Percentiles rank a stretch among this genome's conserved stretches.
These are phyloP conservation scores for Ceratocystiopsis brevicomis DNA, from an alignment of 2,329 filamentous ascomycete genomes.

Conservation along the genomic window DNA sequence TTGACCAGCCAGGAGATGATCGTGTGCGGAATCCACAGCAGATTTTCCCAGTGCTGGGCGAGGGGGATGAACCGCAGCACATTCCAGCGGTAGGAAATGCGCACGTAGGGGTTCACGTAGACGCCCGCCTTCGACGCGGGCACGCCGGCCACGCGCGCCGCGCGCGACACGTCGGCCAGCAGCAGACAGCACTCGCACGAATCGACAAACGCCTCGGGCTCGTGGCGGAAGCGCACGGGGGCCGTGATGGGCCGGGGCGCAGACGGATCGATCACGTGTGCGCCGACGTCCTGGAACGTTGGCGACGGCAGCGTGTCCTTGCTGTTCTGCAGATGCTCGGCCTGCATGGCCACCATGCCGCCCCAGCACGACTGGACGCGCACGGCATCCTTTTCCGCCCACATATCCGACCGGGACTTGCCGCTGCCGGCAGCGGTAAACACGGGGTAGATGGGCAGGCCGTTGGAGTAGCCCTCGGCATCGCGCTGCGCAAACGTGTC, in stretches of 20 bases:
- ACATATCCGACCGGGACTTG: conserved; percentile 40
- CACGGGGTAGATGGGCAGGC: conserved; percentile 50
- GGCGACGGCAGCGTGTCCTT: conserved; percentile 14
- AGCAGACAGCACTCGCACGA: conserved; percentile 46
- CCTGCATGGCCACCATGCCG: conserved; percentile 52
- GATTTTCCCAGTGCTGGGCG: conserved; percentile 44
- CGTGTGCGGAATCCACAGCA: conserved; percentile 16
- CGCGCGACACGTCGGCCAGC: conserved; percentile 25
- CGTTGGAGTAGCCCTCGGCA: conserved; percentile 39
- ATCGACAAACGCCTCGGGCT: conserved; percentile 41
- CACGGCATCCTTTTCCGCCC: conserved; percentile 42
- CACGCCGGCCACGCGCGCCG: conserved; percentile 17
- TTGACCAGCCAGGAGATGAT: conserved; percentile 31
- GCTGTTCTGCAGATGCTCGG: conserved; percentile 33
- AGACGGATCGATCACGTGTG: conserved; percentile 19
- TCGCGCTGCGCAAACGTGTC: conserved; percentile 58
- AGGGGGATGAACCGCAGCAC: conserved; percentile 40
- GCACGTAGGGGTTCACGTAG: conserved; percentile 58
- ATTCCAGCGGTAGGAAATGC: conserved; percentile 44
- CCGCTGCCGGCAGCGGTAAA: conserved; percentile 35
- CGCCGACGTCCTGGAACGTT: conserved; percentile 16
- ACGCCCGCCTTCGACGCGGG: conserved; percentile 32
- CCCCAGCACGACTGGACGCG: conserved; percentile 60
- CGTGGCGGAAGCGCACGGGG: conserved; percentile 37
- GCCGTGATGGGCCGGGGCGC: conserved; percentile 14